A percentile compares a stretch with the other conserved stretches of the same genome.
Conservation (phyloP, 2,329 filamentous ascomycete genomes). For the Fusarium oxysporum region DNA sequence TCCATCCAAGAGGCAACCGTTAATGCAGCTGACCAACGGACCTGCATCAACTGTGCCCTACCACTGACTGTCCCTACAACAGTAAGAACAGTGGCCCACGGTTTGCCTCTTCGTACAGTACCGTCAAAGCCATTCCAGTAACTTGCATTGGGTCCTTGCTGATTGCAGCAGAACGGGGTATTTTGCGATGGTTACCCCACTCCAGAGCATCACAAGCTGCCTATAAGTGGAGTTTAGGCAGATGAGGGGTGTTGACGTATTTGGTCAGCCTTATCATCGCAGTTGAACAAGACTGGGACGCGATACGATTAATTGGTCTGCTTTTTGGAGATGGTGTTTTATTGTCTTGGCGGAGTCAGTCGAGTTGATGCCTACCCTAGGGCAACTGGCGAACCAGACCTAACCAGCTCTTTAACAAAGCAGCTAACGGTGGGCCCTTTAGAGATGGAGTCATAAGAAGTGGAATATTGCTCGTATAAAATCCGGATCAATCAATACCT, state of each 20-base stretch:
- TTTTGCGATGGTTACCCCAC: not conserved
- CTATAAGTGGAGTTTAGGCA: not conserved
- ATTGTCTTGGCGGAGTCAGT: not conserved
- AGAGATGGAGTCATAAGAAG: not conserved
- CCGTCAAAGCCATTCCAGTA: not conserved
- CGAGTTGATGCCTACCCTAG: not conserved
- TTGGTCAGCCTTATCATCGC: not conserved
- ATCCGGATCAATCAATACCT: rapidly evolving
- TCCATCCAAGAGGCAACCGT: not conserved
- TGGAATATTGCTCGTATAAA: not conserved
- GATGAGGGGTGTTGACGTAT: not conserved
- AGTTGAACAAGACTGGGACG: not conserved
- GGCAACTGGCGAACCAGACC: not conserved
- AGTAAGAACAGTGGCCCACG: too few relatives aligned
- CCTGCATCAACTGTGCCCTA: not conserved
- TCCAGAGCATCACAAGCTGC: not conserved
- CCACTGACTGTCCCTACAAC: not conserved
- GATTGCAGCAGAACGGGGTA: not conserved
- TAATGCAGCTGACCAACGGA: conserved; percentile 4
- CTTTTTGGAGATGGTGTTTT: not conserved
- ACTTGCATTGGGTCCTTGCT: not conserved
- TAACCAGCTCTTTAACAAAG: rapidly evolving
- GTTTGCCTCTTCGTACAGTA: not conserved
- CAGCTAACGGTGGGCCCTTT: not conserved
- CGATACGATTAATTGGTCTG: not conserved